Base-by-base conservation (phyloP, 2,329 filamentous ascomycete species). In the Orbilia javanica region DNA sequence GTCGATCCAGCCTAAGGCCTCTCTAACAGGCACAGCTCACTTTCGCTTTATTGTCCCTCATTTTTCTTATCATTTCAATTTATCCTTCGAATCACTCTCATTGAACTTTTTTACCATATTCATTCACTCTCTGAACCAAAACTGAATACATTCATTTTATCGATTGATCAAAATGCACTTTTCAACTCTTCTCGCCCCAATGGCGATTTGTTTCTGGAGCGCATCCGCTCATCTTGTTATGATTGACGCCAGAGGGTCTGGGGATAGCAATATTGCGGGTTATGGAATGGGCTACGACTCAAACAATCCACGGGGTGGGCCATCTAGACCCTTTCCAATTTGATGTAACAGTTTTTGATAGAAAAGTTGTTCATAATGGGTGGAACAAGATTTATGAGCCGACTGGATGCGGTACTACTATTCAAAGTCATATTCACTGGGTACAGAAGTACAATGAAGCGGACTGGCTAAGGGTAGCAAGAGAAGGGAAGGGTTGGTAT, bases 91-190 rank as follows among this genome's bases (percentile, higher is more conserved):
- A 22, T 20, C 4, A 46, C 42, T 20, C n/a, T 46, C 42, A 10
- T 20, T 46, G 3, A 7, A 20, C n/a, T 10, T 10, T 10, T 20
- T 20, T 20, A 20, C 42, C 11, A 46, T 18, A 7, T 1, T 46
- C 42, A 46, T 46, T 20, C 42, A 20, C n/a, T 46, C 10, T 20
- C 18, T 20, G 42, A n/a, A 25, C 20, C 15, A 13, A 50, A 27
- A 15, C 15, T 27, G 13, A 44, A 44, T 20, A 1, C 42, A 20
- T 10, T 7, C 18, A 22, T 18, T 46, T 6, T 46, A 10, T 46
- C n/a, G 13, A 46, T 29, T 22, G 5, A 27, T 52, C 46, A 52
- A 52, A n/a, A 52, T 52, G 46, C 46, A 52, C n/a, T 25, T 52
- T 27, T 52, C 46, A 52, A 52, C 11, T 27, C 46, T 52, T n/a